phyloP scores from a whole-genome alignment of 768 basidiomycete genomes.

The Russula emetica region DNA sequence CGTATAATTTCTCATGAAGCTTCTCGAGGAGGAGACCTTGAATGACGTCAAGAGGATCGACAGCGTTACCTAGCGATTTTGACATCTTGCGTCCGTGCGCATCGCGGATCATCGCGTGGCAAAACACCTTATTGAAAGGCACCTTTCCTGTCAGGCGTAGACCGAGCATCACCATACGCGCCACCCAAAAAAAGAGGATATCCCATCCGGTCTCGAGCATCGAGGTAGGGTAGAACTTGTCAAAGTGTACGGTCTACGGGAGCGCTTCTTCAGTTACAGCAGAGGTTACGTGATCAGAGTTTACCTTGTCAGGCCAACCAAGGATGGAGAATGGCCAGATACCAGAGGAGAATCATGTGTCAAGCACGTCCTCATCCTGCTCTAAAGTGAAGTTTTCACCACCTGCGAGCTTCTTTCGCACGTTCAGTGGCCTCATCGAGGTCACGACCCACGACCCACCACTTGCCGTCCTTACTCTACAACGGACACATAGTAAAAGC shows the following conservation, averaged over 20 bases:
- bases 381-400: slow-evolving; percentile 68
- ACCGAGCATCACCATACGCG: slow-evolving; percentile 95
- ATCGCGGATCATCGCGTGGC: slow-evolving; percentile 98
- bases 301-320: slow-evolving; percentile 94
- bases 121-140: slow-evolving; percentile 94
- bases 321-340: slow-evolving; percentile 97
- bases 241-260: slow-evolving; percentile 66
- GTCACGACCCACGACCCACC: slow-evolving; percentile 89
- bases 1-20: slow-evolving; percentile 78
- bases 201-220: slow-evolving; percentile 98
- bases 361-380: slow-evolving; percentile 96
- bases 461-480: slow-evolving; percentile 62
- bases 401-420: slow-evolving; percentile 62
- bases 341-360: slow-evolving; percentile 98
- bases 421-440: slow-evolving; percentile 72
- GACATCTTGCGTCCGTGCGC: slow-evolving; percentile 99
- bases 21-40: slow-evolving; percentile 74
- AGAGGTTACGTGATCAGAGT: not conserved
- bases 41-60: slow-evolving; percentile 95
- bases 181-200: slow-evolving; percentile 99
- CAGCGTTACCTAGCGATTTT: slow-evolving; percentile 96
- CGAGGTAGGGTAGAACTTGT: slow-evolving; percentile 83
- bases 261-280: slow-evolving; percentile 8
- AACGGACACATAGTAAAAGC: slow-evolving; percentile 6
- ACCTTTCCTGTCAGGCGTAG: slow-evolving; percentile 82